Conservation (phyloP, 345 rosid genomes). For the Litchi chinensis region DNA sequence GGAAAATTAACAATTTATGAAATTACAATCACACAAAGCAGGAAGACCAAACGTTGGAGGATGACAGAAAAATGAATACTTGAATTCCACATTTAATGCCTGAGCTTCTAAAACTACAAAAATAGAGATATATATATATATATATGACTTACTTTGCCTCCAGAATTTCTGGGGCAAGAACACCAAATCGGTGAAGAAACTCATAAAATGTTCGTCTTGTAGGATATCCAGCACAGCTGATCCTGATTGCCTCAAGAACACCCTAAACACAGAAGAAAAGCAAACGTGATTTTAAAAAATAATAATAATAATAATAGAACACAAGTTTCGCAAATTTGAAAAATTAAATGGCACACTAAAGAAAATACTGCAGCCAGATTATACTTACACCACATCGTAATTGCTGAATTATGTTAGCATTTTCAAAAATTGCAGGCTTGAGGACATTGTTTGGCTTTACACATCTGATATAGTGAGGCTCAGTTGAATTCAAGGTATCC, state of each 20-base stretch:
- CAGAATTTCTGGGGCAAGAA: slow-evolving; percentile 93
- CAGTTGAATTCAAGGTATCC: slow-evolving; percentile 95
- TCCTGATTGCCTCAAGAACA: slow-evolving; percentile 98
- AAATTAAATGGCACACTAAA: slow-evolving; percentile 15
- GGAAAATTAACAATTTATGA: slow-evolving; percentile 2
- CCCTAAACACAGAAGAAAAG: slow-evolving; percentile 51
- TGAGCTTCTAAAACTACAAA: slow-evolving; percentile 12
- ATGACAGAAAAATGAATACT: not conserved
- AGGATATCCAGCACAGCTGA: slow-evolving; percentile 99
- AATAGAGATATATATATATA: not conserved
- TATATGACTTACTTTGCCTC: slow-evolving; percentile 75
- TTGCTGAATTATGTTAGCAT: slow-evolving; percentile 88
- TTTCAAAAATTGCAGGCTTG: slow-evolving; percentile 97
- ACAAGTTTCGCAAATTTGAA: slow-evolving; percentile 6
- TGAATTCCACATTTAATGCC: not conserved
- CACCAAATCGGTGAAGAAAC: slow-evolving; percentile 94
- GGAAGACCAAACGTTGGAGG: not conserved
- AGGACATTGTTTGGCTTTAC: slow-evolving; percentile 99
- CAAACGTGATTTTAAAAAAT: not conserved
- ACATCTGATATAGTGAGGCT: slow-evolving; percentile 99
- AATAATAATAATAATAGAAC: slow-evolving; percentile 2
- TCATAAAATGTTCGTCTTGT: slow-evolving; percentile 95
- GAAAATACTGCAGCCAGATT: slow-evolving; percentile 19
- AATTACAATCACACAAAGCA: slow-evolving; percentile 16
- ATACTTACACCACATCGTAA: slow-evolving; percentile 97